These are phyloP conservation scores for Darksidea phi DNA, from an alignment of 495 filamentous ascomycete genomes.

Conservation along the genomic window DNA sequence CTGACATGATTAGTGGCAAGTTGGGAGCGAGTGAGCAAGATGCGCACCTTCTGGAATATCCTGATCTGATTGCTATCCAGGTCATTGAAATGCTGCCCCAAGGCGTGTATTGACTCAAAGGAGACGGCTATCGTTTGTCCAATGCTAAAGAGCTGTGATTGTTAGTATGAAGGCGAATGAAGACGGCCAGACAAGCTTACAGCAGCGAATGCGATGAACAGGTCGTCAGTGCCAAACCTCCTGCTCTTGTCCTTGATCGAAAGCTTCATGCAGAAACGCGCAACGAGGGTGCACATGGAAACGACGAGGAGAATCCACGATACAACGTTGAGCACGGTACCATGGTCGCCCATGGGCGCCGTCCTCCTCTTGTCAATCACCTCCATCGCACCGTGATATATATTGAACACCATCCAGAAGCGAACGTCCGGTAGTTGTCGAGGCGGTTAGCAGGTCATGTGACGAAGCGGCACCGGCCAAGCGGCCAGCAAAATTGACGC, in stretches of 20 bases:
- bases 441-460: constrained; percentile 21
- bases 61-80: not conserved
- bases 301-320: constrained; percentile 29
- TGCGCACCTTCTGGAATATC: constrained; percentile 29
- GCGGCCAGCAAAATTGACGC: constrained; percentile 25
- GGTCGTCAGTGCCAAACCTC: constrained; percentile 21
- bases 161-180: not conserved
- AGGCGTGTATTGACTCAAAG: constrained; percentile 7
- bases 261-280: constrained; percentile 28
- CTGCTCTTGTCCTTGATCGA: not conserved
- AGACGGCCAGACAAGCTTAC: constrained; percentile 4
- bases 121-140: constrained; percentile 24
- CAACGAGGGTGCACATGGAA: constrained; percentile 6
- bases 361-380: constrained; percentile 20
- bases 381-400: constrained; percentile 20
- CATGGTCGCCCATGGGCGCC: constrained; percentile 15
- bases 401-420: constrained; percentile 13
- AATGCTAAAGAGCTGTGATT: constrained; percentile 26
- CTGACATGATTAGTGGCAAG: constrained; percentile 11
- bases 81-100: constrained; percentile 8
- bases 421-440: constrained; percentile 11
- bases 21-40: not conserved
- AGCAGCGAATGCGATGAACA: constrained; percentile 25
- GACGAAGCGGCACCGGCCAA: constrained; percentile 19
- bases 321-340: constrained; percentile 21